Evolutionary conservation across 2,329 filamentous ascomycete species (phyloP).

Genomic region (Trichoderma atrobrunneum): DNA sequence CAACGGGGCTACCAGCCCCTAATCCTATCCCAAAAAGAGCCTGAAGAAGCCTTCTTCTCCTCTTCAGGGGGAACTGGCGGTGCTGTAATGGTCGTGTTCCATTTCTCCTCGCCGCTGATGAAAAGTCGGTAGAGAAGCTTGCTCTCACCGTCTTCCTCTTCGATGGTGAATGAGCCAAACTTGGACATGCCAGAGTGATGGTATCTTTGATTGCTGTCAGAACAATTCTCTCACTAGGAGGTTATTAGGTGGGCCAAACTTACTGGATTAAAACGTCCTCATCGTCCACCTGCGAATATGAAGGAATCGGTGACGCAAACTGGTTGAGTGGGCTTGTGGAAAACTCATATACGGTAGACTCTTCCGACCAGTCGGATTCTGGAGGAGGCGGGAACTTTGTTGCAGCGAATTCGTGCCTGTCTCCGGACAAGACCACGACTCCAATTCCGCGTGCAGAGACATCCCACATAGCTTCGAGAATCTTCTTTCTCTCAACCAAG

Average conservation of each 20-base stretch:
- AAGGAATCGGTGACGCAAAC: conserved; percentile 84
- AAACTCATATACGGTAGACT: conserved; percentile 78
- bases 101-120: conserved; percentile 74
- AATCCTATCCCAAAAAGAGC: conserved; percentile 47
- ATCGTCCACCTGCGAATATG: conserved; percentile 76
- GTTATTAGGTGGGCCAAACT: conserved; percentile 32
- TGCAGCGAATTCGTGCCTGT: conserved; percentile 95
- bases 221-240: background rate
- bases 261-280: conserved; percentile 84
- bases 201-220: conserved; percentile 49
- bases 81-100: conserved; percentile 61
- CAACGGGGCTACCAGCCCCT: background rate
- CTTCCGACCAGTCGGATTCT: conserved; percentile 60
- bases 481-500: conserved; percentile 69
- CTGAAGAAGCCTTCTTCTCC: conserved; percentile 29
- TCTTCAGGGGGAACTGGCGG: conserved; percentile 30
- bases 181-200: conserved; percentile 84
- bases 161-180: conserved; percentile 72
- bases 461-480: conserved; percentile 92
- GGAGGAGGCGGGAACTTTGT: conserved; percentile 69
- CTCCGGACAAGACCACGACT: conserved; percentile 81
- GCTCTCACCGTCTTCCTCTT: conserved; percentile 62
- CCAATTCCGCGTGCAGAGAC: conserved; percentile 71
- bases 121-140: conserved; percentile 78
- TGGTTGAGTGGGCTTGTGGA: conserved; percentile 88